Evolutionary conservation across 2,329 filamentous ascomycete genomes (phyloP).

Genomic region (Hypoxylon sp.): DNA sequence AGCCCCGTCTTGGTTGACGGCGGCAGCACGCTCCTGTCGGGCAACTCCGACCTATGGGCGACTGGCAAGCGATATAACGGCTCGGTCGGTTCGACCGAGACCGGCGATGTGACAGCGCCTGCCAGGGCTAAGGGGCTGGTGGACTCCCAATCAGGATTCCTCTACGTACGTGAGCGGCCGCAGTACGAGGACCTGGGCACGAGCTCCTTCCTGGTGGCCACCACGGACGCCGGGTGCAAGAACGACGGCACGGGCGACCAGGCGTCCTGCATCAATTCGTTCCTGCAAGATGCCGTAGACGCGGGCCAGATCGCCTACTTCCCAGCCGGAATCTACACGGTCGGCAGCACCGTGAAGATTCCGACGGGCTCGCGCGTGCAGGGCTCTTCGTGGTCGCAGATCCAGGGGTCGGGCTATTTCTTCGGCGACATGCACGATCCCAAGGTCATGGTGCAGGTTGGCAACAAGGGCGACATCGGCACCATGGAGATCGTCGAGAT

Average conservation of each 20-base stretch:
- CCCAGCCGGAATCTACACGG: slow-evolving; percentile 40
- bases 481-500: slow-evolving; percentile 74
- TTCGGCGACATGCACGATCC: slow-evolving; percentile 69
- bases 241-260: slow-evolving; percentile 48
- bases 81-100: neutral
- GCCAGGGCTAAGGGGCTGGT: neutral
- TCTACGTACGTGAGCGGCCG: slow-evolving; percentile 42
- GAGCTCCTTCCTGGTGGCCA: slow-evolving; percentile 20
- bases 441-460: slow-evolving; percentile 71
- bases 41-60: neutral
- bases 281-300: slow-evolving; percentile 19
- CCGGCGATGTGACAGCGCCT: neutral
- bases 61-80: neutral
- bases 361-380: slow-evolving; percentile 70
- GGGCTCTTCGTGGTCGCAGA: slow-evolving; percentile 74
- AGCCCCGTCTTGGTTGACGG: neutral
- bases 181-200: slow-evolving; percentile 45
- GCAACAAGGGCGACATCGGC: slow-evolving; percentile 65
- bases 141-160: neutral
- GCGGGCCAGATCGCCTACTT: slow-evolving; percentile 31
- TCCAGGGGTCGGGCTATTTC: slow-evolving; percentile 64
- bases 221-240: slow-evolving; percentile 22
- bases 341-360: slow-evolving; percentile 50
- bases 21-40: neutral
- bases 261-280: slow-evolving; percentile 32